These are phyloP conservation scores for Tranzscheliella williamsii DNA, from an alignment of 1,284 basidiomycete genomes.

Conservation along the genomic window DNA sequence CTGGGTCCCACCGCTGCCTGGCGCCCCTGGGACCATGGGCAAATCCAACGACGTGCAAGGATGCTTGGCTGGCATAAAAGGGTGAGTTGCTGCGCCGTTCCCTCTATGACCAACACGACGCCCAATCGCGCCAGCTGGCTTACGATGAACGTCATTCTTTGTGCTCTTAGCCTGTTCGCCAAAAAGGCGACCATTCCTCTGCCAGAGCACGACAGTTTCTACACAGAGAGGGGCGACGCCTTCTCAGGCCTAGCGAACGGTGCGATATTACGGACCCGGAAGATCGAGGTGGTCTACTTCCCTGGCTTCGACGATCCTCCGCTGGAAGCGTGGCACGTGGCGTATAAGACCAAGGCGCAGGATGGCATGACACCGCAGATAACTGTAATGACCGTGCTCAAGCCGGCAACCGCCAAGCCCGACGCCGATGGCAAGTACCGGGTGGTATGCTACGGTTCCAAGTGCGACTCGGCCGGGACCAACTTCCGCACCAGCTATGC, in stretches of 20 bases:
- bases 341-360: slow-evolving; percentile 36
- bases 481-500: slow-evolving; percentile 40
- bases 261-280: slow-evolving; percentile 34
- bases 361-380: slow-evolving; percentile 36
- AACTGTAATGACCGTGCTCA: slow-evolving; percentile 36
- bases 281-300: slow-evolving; percentile 32
- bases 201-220: slow-evolving; percentile 43
- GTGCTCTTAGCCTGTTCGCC: slow-evolving; percentile 10
- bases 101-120: no score
- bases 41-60: slow-evolving; percentile 12
- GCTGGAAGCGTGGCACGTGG: slow-evolving; percentile 40
- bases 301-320: slow-evolving; percentile 33
- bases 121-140: no score
- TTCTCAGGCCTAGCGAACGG: slow-evolving; percentile 23
- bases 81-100: slow-evolving; percentile 4
- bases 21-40: slow-evolving; percentile 1
- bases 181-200: slow-evolving; percentile 10
- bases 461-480: slow-evolving; percentile 28
- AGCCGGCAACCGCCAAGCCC: slow-evolving; percentile 15
- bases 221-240: slow-evolving; percentile 13
- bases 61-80: slow-evolving; percentile 14
- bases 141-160: background rate
- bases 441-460: slow-evolving; percentile 22
- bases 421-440: slow-evolving; percentile 26
- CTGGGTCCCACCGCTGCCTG: no score